phyloP scores from a whole-genome alignment of 352 stramenopile genomes.

The Phytopythium mirpurense region DNA sequence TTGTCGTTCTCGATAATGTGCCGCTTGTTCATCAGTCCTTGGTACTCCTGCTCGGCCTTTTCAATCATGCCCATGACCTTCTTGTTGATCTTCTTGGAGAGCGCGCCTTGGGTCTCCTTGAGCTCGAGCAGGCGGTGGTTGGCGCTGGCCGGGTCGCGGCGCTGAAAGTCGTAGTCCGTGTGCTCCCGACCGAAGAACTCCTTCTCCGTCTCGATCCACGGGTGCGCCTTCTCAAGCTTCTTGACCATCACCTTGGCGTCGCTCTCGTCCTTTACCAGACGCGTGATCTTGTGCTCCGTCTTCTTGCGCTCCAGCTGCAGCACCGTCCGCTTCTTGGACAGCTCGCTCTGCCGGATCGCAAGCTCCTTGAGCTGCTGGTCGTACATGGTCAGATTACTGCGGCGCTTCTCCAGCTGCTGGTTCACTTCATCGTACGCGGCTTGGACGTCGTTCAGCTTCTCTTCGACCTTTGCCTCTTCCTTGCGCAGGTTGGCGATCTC shows the following conservation, averaged over 20 bases:
- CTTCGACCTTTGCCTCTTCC: constrained; percentile 63
- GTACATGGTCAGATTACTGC: constrained; percentile 72
- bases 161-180: constrained; percentile 98
- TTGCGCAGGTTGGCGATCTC: constrained; percentile 56
- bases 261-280: constrained; percentile 91
- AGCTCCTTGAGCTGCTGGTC: constrained; percentile 92
- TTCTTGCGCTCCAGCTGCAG: constrained; percentile 95
- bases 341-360: constrained; percentile 59
- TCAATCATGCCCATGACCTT: constrained; percentile 99
- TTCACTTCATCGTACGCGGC: constrained; percentile 52
- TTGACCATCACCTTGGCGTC: constrained; percentile 88
- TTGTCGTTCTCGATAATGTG: constrained; percentile 99
- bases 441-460: constrained; percentile 64
- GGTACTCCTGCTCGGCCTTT: constrained; percentile 98
- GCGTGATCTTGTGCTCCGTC: constrained; percentile 89
- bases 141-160: constrained; percentile 79
- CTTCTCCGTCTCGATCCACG: constrained; percentile 97
- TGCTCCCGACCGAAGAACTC: constrained; percentile 95
- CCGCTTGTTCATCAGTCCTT: constrained; percentile 96
- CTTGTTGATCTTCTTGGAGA: constrained; percentile 99
- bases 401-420: constrained; percentile 59
- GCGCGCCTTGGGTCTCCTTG: constrained; percentile 89
- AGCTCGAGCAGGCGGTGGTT: constrained; percentile 87
- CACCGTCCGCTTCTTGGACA: constrained; percentile 85
- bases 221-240: constrained; percentile 91